phyloP scores from a whole-genome alignment of 345 rosid species.

The Gossypium longicalyx region DNA sequence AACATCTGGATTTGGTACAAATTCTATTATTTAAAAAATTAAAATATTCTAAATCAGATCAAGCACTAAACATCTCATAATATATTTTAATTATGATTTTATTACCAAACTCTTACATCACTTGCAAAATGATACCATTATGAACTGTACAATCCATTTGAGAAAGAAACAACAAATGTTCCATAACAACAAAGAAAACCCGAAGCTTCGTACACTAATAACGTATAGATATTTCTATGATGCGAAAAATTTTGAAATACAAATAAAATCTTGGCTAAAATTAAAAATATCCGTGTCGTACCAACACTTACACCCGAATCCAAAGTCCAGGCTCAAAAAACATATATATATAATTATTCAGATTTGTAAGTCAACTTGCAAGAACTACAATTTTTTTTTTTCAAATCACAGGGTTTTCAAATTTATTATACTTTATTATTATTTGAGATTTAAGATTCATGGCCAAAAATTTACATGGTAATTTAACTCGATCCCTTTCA shows the following conservation, averaged over 20 bases:
- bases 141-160: no score
- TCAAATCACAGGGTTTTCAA: not conserved
- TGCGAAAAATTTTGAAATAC: not conserved
- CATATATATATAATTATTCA: not conserved
- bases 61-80: not conserved
- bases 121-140: not conserved
- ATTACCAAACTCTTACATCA: not conserved
- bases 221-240: not conserved
- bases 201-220: not conserved
- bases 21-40: not conserved
- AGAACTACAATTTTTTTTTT: not conserved
- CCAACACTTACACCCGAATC: not conserved
- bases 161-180: not conserved
- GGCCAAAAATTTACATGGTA: slow-evolving; percentile 17
- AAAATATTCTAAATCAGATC: not conserved
- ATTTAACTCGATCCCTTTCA: slow-evolving; percentile 20
- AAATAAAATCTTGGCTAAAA: not conserved
- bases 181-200: not conserved
- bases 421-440: slow-evolving; percentile 8
- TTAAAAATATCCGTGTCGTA: not conserved
- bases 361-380: not conserved
- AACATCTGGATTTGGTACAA: not conserved
- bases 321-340: not conserved
- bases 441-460: slow-evolving; percentile 1
- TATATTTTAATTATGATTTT: not conserved